Evolutionary conservation across 2,329 filamentous ascomycete species (phyloP).

Genomic region (Zelopaecilomyces penicillatus): DNA sequence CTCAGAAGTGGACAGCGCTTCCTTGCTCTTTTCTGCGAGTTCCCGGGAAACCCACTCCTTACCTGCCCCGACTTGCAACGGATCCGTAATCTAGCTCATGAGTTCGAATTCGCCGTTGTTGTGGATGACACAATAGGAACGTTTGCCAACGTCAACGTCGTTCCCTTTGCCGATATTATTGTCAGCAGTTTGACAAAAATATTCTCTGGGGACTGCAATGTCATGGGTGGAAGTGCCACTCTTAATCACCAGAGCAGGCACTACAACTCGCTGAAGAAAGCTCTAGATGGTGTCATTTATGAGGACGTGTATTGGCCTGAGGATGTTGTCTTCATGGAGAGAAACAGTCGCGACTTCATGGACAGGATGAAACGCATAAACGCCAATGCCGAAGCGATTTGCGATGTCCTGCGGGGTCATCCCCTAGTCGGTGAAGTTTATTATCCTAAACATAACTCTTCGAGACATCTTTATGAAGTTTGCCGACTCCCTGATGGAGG

Average conservation of each 20-base stretch:
- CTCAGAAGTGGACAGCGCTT: conserved; percentile 66
- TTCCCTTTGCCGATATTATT: conserved; percentile 82
- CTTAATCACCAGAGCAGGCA: conserved; percentile 59
- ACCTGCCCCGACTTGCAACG: conserved; percentile 74
- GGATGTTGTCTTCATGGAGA: conserved; percentile 88
- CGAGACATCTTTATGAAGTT: conserved; percentile 66
- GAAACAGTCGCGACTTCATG: conserved; percentile 89
- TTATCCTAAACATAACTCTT: conserved; percentile 75
- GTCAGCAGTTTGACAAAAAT: conserved; percentile 95
- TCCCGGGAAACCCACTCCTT: conserved; percentile 85
- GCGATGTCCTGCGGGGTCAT: conserved; percentile 56
- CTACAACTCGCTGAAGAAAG: conserved; percentile 60
- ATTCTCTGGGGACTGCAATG: conserved; percentile 95
- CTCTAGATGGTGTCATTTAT: conserved; percentile 53
- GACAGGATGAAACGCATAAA: conserved; percentile 79
- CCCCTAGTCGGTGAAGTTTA: conserved; percentile 66
- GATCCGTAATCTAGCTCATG: conserved; percentile 71
- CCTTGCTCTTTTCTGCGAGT: conserved; percentile 85
- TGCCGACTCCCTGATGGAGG: conserved; percentile 67
- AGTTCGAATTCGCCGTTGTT: conserved; percentile 81
- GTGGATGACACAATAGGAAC: conserved; percentile 96
- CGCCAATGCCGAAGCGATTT: conserved; percentile 74
- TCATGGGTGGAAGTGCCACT: conserved; percentile 80
- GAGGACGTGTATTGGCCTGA: conserved; percentile 93
- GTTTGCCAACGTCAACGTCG: conserved; percentile 89